Evolutionary conservation across 257 asterid genomes (phyloP).

Genomic region (Vinca minor): DNA sequence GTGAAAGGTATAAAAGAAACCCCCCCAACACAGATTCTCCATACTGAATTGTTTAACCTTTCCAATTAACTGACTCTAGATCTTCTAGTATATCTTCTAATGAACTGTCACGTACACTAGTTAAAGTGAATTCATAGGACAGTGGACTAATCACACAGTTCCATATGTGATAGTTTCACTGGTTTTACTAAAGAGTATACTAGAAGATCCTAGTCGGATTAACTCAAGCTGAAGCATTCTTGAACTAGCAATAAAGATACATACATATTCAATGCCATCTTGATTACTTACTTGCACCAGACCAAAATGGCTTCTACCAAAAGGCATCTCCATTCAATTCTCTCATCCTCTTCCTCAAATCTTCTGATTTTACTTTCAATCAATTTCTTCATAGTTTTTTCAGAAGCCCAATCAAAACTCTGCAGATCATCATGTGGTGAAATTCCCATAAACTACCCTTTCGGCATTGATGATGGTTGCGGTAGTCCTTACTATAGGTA

Average conservation of each 20-base stretch:
- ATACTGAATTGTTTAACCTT: slow-evolving; percentile 10
- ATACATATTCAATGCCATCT: slow-evolving; percentile 24
- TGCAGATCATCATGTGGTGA: slow-evolving; percentile 71
- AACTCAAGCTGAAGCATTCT: slow-evolving; percentile 2
- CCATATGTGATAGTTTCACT: no score
- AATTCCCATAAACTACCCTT: slow-evolving; percentile 68
- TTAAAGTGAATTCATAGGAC: no score
- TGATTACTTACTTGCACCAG: not conserved
- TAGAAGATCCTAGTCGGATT: no score
- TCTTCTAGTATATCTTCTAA: no score
- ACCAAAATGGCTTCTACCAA: slow-evolving; percentile 25
- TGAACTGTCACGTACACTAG: no score
- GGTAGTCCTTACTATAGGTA: slow-evolving; percentile 73
- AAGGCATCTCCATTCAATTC: slow-evolving; percentile 1
- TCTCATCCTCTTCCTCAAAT: slow-evolving; percentile 2
- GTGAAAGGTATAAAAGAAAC: slow-evolving; percentile 27
- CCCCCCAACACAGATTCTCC: slow-evolving; percentile 26
- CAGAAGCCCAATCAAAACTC: slow-evolving; percentile 38
- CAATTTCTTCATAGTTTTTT: slow-evolving; percentile 8
- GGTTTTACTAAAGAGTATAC: no score
- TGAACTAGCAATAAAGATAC: slow-evolving; percentile 20
- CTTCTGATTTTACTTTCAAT: slow-evolving; percentile 9
- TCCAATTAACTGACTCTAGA: no score
- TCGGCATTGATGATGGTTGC: slow-evolving; percentile 86
- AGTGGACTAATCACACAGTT: no score